Percentiles rank a stretch among this genome's conserved stretches.
These are phyloP conservation scores for Penstemon eatonii DNA, from an alignment of 257 asterid genomes.

Conservation along the genomic window DNA sequence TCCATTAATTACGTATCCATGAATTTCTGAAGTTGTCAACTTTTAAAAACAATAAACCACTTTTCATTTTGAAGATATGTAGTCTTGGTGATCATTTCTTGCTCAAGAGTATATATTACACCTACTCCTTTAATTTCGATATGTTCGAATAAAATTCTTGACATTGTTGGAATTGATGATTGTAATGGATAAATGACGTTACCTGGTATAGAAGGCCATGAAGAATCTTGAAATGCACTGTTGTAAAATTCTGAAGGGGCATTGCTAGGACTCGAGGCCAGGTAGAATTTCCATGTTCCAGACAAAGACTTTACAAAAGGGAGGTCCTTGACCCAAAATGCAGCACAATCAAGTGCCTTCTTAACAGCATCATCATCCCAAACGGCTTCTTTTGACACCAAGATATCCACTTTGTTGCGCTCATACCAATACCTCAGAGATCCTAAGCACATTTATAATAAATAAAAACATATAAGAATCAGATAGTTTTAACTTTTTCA, in stretches of 20 bases:
- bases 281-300: conserved; percentile 79
- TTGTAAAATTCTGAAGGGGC: conserved; percentile 62
- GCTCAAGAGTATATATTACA: background rate
- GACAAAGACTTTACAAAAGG: conserved; percentile 85
- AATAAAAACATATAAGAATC: conserved; percentile 15
- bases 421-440: conserved; percentile 88
- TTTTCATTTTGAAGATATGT: conserved; percentile 13
- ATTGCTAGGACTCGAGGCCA: conserved; percentile 58
- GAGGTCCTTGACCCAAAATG: conserved; percentile 75
- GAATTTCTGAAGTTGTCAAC: background rate
- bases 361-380: conserved; percentile 91
- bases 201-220: conserved; percentile 91
- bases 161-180: background rate
- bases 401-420: conserved; percentile 69
- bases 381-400: conserved; percentile 65
- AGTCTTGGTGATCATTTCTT: conserved; percentile 3
- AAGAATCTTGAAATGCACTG: conserved; percentile 67
- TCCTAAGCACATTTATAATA: conserved; percentile 42
- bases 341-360: conserved; percentile 81
- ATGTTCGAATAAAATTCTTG: background rate
- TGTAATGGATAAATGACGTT: background rate
- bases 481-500: conserved; percentile 13
- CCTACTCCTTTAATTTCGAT: conserved; percentile 13
- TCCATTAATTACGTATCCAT: too few species aligned
- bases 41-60: background rate